phyloP scores from a whole-genome alignment of 768 basidiomycete species.

The Lentinus tigrinus region DNA sequence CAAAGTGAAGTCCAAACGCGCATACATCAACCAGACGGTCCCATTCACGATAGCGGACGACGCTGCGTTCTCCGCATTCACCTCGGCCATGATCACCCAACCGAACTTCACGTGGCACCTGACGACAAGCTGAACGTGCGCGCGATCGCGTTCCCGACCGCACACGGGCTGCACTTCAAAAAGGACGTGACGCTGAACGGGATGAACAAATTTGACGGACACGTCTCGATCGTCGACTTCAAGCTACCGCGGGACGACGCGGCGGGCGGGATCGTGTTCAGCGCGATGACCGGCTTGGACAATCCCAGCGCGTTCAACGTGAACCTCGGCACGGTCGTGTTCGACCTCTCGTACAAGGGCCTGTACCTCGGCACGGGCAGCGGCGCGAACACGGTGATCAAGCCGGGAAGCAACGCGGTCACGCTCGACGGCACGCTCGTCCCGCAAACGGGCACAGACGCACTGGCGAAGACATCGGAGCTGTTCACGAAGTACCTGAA shows the following conservation, averaged over 20 bases:
- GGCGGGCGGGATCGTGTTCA: slow-evolving; percentile 65
- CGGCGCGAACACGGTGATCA: slow-evolving; percentile 47
- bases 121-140: slow-evolving; percentile 55
- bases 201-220: slow-evolving; percentile 59
- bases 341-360: slow-evolving; percentile 57
- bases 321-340: slow-evolving; percentile 64
- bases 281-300: slow-evolving; percentile 51
- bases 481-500: slow-evolving; percentile 76
- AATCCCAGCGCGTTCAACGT: slow-evolving; percentile 72
- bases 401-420: slow-evolving; percentile 55
- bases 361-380: slow-evolving; percentile 58
- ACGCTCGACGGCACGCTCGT: slow-evolving; percentile 56
- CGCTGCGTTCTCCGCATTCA: slow-evolving; percentile 60
- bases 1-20: slow-evolving; percentile 52
- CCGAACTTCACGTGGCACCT: slow-evolving; percentile 69
- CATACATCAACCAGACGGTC: slow-evolving; percentile 59
- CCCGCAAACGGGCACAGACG: slow-evolving; percentile 45
- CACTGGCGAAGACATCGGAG: slow-evolving; percentile 51
- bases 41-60: slow-evolving; percentile 56
- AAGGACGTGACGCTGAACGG: slow-evolving; percentile 61
- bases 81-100: slow-evolving; percentile 61
- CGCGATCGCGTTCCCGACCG: slow-evolving; percentile 65
- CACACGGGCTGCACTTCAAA: slow-evolving; percentile 63
- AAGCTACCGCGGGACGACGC: slow-evolving; percentile 67
- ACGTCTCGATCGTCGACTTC: slow-evolving; percentile 55